These are phyloP conservation scores for Cetradonia linearis DNA, from an alignment of 495 filamentous ascomycete genomes.

Conservation along the genomic window DNA sequence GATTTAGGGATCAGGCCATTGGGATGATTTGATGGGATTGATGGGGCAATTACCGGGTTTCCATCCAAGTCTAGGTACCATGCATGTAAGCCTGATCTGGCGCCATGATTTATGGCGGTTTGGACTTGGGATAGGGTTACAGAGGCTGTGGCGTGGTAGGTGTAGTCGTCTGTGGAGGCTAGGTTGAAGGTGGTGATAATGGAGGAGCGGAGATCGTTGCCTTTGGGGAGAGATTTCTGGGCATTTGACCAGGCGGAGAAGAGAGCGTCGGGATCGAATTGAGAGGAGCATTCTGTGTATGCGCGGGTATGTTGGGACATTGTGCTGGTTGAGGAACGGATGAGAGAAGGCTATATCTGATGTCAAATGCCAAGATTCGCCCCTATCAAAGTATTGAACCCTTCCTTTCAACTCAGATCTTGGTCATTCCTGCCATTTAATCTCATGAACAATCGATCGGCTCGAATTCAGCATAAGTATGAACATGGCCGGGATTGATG, in stretches of 20 bases:
- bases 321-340: background rate
- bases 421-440: background rate
- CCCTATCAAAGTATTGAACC: background rate
- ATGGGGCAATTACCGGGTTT: slow-evolving; percentile 24
- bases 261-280: slow-evolving; percentile 33
- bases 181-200: slow-evolving; percentile 45
- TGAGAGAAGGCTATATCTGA: background rate
- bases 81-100: slow-evolving; percentile 35
- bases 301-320: background rate
- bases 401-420: background rate
- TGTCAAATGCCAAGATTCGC: slow-evolving; percentile 1
- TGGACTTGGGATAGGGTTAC: slow-evolving; percentile 45
- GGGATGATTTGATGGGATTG: slow-evolving; percentile 12
- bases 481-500: background rate
- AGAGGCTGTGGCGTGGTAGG: slow-evolving; percentile 47
- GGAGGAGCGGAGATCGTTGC: slow-evolving; percentile 39
- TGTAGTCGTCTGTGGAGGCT: slow-evolving; percentile 39
- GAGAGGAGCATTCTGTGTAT: slow-evolving; percentile 24
- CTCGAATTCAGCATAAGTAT: background rate
- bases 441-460: too few relatives aligned
- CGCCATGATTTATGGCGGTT: slow-evolving; percentile 36
- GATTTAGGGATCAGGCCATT: slow-evolving; percentile 17
- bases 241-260: slow-evolving; percentile 29
- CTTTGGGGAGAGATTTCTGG: slow-evolving; percentile 22
- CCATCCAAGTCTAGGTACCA: slow-evolving; percentile 33